Conservation (phyloP, 352 stramenopile species). For the Phytophthora sp. region DNA sequence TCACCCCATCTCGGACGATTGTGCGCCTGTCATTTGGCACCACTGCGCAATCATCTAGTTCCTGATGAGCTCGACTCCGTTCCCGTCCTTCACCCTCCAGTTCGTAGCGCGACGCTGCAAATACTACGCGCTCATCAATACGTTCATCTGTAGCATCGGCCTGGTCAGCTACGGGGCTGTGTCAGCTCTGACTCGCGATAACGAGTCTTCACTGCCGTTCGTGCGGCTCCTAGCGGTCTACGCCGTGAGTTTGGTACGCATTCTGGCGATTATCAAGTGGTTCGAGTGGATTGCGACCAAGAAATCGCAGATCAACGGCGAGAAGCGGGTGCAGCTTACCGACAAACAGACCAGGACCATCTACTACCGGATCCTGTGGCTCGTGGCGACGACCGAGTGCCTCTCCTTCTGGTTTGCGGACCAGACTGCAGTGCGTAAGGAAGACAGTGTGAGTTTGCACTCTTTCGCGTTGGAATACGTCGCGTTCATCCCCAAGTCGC, state of each 20-base stretch:
- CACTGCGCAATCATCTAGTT: conserved; percentile 25
- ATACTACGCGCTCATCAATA: conserved; percentile 86
- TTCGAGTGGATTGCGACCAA: conserved; percentile 84
- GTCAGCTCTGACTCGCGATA: neutral
- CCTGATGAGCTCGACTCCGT: conserved; percentile 21
- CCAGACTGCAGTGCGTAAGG: conserved; percentile 8
- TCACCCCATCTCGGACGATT: conserved; percentile 31
- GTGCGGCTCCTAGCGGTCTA: conserved; percentile 44
- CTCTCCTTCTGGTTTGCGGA: conserved; percentile 60
- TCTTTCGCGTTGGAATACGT: conserved; percentile 53
- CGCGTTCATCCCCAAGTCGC: conserved; percentile 83
- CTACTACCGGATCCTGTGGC: conserved; percentile 64
- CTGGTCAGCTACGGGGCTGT: conserved; percentile 38
- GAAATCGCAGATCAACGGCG: conserved; percentile 69
- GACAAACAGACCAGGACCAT: conserved; percentile 47
- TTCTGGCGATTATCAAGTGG: conserved; percentile 69
- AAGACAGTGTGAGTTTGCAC: conserved; percentile 17
- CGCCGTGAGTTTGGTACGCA: conserved; percentile 50
- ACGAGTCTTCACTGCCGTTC: conserved; percentile 4
- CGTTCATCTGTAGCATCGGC: conserved; percentile 74
- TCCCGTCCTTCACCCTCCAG: conserved; percentile 17
- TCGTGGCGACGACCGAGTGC: conserved; percentile 78
- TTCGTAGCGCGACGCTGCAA: conserved; percentile 61
- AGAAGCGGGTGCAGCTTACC: conserved; percentile 62
- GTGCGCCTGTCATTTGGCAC: conserved; percentile 34